A percentile compares a stretch with the other conserved stretches of the same genome.
Evolutionary conservation across 352 stramenopile species (phyloP).

Genomic region (Phytopythium helicoides): DNA sequence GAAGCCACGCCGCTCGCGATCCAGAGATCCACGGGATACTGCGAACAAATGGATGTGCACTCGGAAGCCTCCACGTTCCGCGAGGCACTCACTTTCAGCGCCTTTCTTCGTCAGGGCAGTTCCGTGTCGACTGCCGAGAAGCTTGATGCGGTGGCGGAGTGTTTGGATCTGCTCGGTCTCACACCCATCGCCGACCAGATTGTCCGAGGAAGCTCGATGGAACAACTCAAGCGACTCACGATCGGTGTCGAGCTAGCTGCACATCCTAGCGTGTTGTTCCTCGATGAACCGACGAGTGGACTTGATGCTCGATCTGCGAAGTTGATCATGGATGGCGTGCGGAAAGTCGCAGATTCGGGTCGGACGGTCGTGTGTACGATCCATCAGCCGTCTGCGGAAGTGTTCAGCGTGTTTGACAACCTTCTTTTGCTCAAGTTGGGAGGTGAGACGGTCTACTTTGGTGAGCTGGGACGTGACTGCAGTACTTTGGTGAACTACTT

Average conservation of each 20-base stretch:
- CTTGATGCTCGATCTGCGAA: slow-evolving; percentile 76
- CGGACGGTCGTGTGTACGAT: no score
- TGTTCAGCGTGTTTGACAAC: slow-evolving; percentile 80
- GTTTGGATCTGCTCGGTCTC: slow-evolving; percentile 15
- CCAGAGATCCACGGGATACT: slow-evolving; percentile 17
- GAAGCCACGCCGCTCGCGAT: slow-evolving; percentile 21
- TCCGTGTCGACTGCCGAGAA: slow-evolving; percentile 10
- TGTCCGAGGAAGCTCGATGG: no score
- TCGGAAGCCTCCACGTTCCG: no score
- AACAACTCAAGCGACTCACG: no score
- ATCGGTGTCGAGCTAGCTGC: slow-evolving; percentile 87
- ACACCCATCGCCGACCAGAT: no score
- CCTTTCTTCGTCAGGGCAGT: slow-evolving; percentile 46
- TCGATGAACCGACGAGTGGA: slow-evolving; percentile 54
- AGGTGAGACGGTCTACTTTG: slow-evolving; percentile 36
- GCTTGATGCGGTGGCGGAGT: slow-evolving; percentile 15
- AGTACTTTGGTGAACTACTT: slow-evolving; percentile 26
- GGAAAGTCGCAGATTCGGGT: no score
- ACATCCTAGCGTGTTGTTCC: slow-evolving; percentile 68
- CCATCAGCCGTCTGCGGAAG: slow-evolving; percentile 38
- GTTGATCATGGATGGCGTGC: no score
- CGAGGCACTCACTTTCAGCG: slow-evolving; percentile 75
- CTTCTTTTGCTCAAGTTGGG: slow-evolving; percentile 65
- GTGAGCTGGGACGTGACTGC: slow-evolving; percentile 26
- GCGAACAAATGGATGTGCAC: slow-evolving; percentile 17